Percentiles rank a stretch among this genome's conserved stretches.
Conservation (phyloP, 2,329 filamentous ascomycete species). For the Salinomyces thailandicus region DNA sequence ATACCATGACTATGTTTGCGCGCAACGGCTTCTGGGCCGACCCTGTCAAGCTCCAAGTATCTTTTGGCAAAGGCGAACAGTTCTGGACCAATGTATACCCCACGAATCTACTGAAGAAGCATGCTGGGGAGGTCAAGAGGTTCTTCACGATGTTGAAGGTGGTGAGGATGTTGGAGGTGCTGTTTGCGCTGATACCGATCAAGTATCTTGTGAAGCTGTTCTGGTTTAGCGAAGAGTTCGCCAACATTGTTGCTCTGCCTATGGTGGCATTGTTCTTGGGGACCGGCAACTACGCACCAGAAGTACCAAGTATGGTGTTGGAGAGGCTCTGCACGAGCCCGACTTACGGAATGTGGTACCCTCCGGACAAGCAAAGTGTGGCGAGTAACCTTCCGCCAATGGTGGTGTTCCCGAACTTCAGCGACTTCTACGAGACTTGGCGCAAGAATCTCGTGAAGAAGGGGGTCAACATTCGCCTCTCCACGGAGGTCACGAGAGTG, state of each 20-base stretch:
- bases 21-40: slow-evolving; percentile 47
- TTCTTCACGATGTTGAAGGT: slow-evolving; percentile 46
- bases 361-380: slow-evolving; percentile 37
- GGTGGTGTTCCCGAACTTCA: slow-evolving; percentile 54
- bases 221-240: slow-evolving; percentile 58
- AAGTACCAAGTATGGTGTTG: slow-evolving; percentile 59
- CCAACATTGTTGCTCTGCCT: slow-evolving; percentile 59
- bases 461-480: slow-evolving; percentile 47
- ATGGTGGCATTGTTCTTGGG: slow-evolving; percentile 64
- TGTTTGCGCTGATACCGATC: slow-evolving; percentile 52
- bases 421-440: slow-evolving; percentile 52
- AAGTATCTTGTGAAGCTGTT: slow-evolving; percentile 57
- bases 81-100: slow-evolving; percentile 60
- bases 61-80: slow-evolving; percentile 51
- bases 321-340: slow-evolving; percentile 42
- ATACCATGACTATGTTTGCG: slow-evolving; percentile 55
- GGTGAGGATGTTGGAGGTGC: slow-evolving; percentile 49
- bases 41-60: slow-evolving; percentile 50
- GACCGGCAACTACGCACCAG: slow-evolving; percentile 63
- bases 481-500: slow-evolving; percentile 46
- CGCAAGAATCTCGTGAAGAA: slow-evolving; percentile 42
- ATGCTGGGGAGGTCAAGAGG: slow-evolving; percentile 45
- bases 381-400: slow-evolving; percentile 44
- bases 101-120: slow-evolving; percentile 46
- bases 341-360: slow-evolving; percentile 51